Evolutionary conservation across 169 alveolate genomes (phyloP), one percentile per base, ranked within the genome.

Genomic region (Eimeria tenella): DNA sequence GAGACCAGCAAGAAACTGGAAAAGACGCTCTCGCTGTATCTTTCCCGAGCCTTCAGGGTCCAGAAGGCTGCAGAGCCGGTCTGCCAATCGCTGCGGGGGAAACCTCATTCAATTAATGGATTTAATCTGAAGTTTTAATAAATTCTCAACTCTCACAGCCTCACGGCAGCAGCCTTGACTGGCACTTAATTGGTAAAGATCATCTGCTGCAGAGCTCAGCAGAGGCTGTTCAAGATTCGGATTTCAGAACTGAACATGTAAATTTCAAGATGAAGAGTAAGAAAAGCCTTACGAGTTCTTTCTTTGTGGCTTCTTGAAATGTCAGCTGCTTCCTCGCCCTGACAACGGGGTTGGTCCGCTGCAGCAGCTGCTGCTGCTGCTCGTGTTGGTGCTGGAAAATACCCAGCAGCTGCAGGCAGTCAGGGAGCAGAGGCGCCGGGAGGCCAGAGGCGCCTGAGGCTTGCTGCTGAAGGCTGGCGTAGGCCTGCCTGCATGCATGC

Each of bases 401-500:
- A 13, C 86, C 86, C 63, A 75, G 65, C 86, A 75, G 60, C 86
- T 75, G 86, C 86, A 75, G 50, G 86, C 86, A 75, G 86, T 75
- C 86, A 50, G 86, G 86, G 63, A 75, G 86, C 60, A 75, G 53
- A 75, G 86, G 50, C 49, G 86, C 86, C 63, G 86, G 86, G 86
- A 75, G 86, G 42, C 42, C 60, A 50, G 60, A 56, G 10, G 60
- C 86, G 21, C 42, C 86, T 13, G 86, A 19, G 4, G 68, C 53
- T 75, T 75, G 86, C 86, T 49, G 86, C 86, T 75, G 86, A 75
- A 75, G 86, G 86, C 68, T 50, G 86, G 86, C 63, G 86, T 75
- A 75, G 60, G 86, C 86, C 86, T 75, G 86, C 86, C 86, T 75
- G 86, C 86, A 52, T 50, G 86, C 86, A 75, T 62, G 86, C 86